Evolutionary conservation across 2,329 filamentous ascomycete genomes (phyloP).

Genomic region (Penicillium expansum): DNA sequence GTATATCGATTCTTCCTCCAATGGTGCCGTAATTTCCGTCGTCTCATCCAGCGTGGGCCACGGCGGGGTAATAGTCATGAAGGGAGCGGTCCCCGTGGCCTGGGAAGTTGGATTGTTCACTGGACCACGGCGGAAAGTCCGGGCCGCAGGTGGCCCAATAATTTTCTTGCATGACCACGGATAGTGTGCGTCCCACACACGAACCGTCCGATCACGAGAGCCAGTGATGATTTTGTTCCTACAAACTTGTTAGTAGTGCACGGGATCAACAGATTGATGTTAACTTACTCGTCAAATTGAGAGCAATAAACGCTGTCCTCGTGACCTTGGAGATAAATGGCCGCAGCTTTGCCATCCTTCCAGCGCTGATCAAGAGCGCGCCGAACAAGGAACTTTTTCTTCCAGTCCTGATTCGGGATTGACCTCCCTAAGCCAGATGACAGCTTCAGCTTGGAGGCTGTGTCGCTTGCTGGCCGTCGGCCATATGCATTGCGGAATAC

Average conservation of each 20-base stretch:
- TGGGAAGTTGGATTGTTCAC: constrained; percentile 50
- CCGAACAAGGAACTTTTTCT: constrained; percentile 75
- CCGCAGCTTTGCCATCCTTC: constrained; percentile 72
- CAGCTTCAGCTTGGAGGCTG: constrained; percentile 48
- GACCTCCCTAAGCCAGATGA: constrained; percentile 54
- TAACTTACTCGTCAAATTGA: constrained; percentile 87
- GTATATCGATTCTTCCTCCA: constrained; percentile 51
- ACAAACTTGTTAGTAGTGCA: constrained; percentile 35
- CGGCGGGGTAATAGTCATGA: constrained; percentile 49
- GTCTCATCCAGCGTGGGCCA: constrained; percentile 58
- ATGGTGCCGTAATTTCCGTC: constrained; percentile 17
- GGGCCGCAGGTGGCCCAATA: constrained; percentile 70
- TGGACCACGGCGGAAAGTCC: constrained; percentile 27
- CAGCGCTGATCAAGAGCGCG: constrained; percentile 74
- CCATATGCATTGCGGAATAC: constrained; percentile 59
- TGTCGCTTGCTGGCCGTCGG: constrained; percentile 38
- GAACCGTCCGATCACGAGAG: constrained; percentile 90
- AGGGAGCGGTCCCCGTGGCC: constrained; percentile 42
- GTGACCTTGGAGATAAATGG: constrained; percentile 89
- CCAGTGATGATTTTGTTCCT: constrained; percentile 95
- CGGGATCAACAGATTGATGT: neutral
- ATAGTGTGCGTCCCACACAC: constrained; percentile 92
- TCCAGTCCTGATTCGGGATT: constrained; percentile 72
- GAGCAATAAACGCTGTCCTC: constrained; percentile 96
- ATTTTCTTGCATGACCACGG: constrained; percentile 75